Evolutionary conservation across 768 basidiomycete species (phyloP), one percentile per base, ranked within the genome.

Genomic region (Tubosaeta sp.): DNA sequence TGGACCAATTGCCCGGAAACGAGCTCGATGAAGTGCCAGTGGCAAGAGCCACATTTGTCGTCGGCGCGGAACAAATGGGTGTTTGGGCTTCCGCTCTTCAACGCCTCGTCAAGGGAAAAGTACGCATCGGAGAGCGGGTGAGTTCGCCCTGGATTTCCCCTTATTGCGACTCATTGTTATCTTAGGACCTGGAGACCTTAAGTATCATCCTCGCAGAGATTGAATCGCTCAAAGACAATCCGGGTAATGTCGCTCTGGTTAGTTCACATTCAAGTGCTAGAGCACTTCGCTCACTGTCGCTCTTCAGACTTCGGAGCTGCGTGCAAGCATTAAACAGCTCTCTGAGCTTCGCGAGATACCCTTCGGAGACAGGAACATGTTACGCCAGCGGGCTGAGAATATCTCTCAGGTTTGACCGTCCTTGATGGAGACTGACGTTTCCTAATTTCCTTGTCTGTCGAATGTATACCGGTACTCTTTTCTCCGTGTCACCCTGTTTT

Each of bases 51-150:
- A 27, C 38, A 4, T 25, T 48, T 5, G 48, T 35, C 1, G 16
- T 44, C 13, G 3, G 12, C 25, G 56, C 55, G 33, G 58, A 58
- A 17, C 53, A 54, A 44, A 25, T 65, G 0, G n/a, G 16, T 1
- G 10, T 25, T 26, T 68, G 67, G 67, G 51, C 60, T n/a, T 0
- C 26, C 5, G 56, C 52, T 13, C 38, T 68, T 31, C 67, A 68
- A n/a, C 66, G 68, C 41, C 68, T 68, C 42, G 22, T 68, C 52
- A 68, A 69, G 47, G 68, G 53, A 1, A 65, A 59, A 45, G 51
- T 67, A 32, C 59, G 17, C 10, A 17, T 69, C 45, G 53, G 47
- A 31, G 62, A 66, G 17, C 55, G 62, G 59, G 64, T 62, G 48
- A 53, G 57, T 27, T 42, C 35, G 37, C 26, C 5, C 39, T 16